A percentile compares a stretch with the other conserved stretches of the same genome.
Conservation (phyloP, 2,329 filamentous ascomycete genomes). For the Claviceps monticola region DNA sequence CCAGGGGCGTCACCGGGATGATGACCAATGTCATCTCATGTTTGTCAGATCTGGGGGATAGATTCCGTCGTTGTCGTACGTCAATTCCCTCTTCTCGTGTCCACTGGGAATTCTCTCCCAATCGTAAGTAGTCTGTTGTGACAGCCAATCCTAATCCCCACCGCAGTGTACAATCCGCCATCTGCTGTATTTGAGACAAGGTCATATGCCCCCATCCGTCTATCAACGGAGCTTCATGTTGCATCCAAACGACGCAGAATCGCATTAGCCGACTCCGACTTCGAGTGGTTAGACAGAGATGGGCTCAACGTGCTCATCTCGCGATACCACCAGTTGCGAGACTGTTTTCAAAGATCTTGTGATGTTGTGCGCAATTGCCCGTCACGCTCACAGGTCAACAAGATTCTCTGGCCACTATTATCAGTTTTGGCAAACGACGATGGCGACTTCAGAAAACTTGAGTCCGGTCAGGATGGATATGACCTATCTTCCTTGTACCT, state of each 20-base stretch:
- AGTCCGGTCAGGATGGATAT: constrained; percentile 4
- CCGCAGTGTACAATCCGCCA: constrained; percentile 8
- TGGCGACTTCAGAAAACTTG: constrained; percentile 8
- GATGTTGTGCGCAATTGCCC: constrained; percentile 8
- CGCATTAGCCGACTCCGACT: constrained; percentile 7
- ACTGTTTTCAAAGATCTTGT: constrained; percentile 11
- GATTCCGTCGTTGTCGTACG: constrained; percentile 13
- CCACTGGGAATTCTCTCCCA: neutral
- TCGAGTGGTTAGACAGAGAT: constrained; percentile 15
- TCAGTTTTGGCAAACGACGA: constrained; percentile 11
- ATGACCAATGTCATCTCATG: constrained; percentile 15
- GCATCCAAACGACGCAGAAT: constrained; percentile 16
- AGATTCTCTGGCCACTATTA: constrained; percentile 11
- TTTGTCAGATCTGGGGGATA: constrained; percentile 14
- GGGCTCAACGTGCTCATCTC: constrained; percentile 12
- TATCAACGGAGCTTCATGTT: constrained; percentile 8
- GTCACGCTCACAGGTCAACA: constrained; percentile 14
- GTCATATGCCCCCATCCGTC: constrained; percentile 8
- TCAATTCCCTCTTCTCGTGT: neutral
- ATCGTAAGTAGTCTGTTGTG: neutral
- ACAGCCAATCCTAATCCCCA: neutral
- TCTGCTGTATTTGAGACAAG: constrained; percentile 14
- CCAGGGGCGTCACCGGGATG: constrained; percentile 16
- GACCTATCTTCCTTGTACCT: constrained; percentile 13
- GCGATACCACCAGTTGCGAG: constrained; percentile 12